Evolutionary conservation across 2,329 filamentous ascomycete genomes (phyloP).

Genomic region (Paraphoma chrysanthemicola): DNA sequence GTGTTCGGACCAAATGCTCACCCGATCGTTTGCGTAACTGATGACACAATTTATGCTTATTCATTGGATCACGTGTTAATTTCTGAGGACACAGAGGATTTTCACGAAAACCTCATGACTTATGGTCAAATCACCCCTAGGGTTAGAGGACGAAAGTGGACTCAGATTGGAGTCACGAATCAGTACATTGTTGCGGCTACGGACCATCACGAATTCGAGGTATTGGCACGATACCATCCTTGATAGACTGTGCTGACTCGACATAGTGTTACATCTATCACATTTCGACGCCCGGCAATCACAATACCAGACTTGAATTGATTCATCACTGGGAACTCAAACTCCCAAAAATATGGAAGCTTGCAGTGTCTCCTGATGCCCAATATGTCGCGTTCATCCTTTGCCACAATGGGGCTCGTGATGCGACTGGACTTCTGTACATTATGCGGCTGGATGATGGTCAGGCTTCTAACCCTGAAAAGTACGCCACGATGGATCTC

Average conservation of each 20-base stretch:
- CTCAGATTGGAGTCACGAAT: not conserved
- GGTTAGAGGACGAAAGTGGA: not conserved
- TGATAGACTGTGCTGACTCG: not conserved
- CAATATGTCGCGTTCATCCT: constrained; percentile 2
- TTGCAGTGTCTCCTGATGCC: constrained; percentile 3
- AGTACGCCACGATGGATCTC: not conserved
- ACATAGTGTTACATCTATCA: constrained; percentile 3
- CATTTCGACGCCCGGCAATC: not conserved
- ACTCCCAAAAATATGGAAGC: not conserved
- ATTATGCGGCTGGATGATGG: not conserved
- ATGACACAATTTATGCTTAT: not conserved
- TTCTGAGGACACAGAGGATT: not conserved
- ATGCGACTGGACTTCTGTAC: not conserved
- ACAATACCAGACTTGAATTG: not conserved
- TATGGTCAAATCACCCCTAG: not conserved
- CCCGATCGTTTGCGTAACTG: constrained; percentile 2
- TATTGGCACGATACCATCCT: not conserved
- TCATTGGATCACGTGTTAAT: constrained; percentile 2
- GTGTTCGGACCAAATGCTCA: constrained; percentile 4
- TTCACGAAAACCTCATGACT: not conserved
- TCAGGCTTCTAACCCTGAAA: not conserved
- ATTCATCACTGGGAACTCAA: not conserved
- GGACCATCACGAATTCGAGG: constrained; percentile 4
- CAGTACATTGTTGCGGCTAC: constrained; percentile 4
- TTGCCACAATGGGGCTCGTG: not conserved